phyloP scores from a whole-genome alignment of 495 filamentous ascomycete species.

The Trichoderma virens region DNA sequence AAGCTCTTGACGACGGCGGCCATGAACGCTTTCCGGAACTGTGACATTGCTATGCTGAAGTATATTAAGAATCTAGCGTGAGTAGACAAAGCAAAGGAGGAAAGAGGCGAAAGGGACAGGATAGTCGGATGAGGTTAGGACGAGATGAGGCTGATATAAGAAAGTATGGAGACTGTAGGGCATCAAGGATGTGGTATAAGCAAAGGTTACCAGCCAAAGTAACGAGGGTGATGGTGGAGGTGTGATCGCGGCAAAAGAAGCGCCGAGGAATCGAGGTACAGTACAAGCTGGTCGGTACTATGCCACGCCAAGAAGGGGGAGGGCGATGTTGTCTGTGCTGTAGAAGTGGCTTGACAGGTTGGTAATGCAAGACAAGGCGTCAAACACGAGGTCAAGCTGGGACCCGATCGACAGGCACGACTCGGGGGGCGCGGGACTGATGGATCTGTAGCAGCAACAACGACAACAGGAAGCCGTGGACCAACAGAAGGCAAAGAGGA shows the following conservation, averaged over 20 bases:
- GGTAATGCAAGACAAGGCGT: not conserved
- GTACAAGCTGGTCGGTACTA: not conserved
- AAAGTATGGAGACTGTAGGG: not conserved
- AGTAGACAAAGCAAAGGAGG: conserved; percentile 14
- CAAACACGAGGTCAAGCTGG: not conserved
- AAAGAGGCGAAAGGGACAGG: conserved; percentile 9
- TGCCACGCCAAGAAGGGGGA: not conserved
- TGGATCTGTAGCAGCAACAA: not conserved
- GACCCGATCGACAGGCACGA: conserved; percentile 4
- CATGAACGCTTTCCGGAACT: conserved; percentile 33
- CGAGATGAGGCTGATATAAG: conserved; percentile 1
- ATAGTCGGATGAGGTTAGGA: conserved; percentile 7
- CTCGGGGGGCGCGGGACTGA: not conserved
- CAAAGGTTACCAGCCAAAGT: not conserved
- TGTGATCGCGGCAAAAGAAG: conserved; percentile 1
- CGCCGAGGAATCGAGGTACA: not conserved
- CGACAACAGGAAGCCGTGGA: not conserved
- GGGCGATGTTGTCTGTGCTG: not conserved
- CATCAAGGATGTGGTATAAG: not conserved
- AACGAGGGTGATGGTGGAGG: conserved; percentile 6
- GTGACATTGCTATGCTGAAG: conserved; percentile 39
- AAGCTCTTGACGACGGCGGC: conserved; percentile 40
- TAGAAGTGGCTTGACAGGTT: not conserved
- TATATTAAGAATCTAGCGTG: conserved; percentile 33
- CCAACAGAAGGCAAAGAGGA: not conserved